These are phyloP conservation scores for Peterozyma xylosa DNA, from an alignment of 805 yeast genomes.

Conservation along the genomic window DNA sequence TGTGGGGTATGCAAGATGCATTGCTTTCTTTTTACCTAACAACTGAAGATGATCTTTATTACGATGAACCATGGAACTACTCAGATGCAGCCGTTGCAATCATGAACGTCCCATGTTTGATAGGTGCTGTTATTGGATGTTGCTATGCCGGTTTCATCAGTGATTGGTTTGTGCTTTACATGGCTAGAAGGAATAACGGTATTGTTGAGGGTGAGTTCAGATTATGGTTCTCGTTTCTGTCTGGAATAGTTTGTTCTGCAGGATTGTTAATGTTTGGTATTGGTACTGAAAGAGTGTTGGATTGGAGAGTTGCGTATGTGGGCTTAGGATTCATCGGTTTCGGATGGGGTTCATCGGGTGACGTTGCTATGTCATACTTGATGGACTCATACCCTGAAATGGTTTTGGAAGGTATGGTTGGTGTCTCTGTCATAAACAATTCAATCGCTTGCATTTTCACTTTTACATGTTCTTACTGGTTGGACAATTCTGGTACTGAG, in stretches of 20 bases:
- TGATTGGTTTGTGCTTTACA: conserved; percentile 53
- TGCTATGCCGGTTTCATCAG: conserved; percentile 53
- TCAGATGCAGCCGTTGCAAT: conserved; percentile 61
- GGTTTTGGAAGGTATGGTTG: conserved; percentile 66
- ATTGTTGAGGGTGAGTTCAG: conserved; percentile 61
- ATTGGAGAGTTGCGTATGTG: conserved; percentile 47
- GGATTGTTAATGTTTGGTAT: conserved; percentile 62
- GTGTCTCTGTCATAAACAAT: conserved; percentile 59
- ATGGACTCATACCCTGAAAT: conserved; percentile 67
- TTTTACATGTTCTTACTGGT: conserved; percentile 55
- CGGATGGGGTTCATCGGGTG: conserved; percentile 68
- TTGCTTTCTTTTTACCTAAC: conserved; percentile 69
- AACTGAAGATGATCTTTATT: conserved; percentile 61
- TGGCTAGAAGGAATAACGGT: conserved; percentile 55
- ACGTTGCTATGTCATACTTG: conserved; percentile 57
- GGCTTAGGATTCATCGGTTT: conserved; percentile 62
- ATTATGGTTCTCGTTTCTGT: conserved; percentile 46
- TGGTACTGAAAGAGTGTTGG: conserved; percentile 50
- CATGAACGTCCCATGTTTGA: conserved; percentile 65
- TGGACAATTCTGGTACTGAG: conserved; percentile 47
- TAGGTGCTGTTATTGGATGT: conserved; percentile 64
- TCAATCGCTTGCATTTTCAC: conserved; percentile 60
- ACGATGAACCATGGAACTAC: conserved; percentile 60
- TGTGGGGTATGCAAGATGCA: conserved; percentile 80
- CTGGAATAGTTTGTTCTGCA: conserved; percentile 51